These are phyloP conservation scores for Lasiodiplodia gonubiensis DNA, from an alignment of 2,329 filamentous ascomycete species.

Conservation along the genomic window DNA sequence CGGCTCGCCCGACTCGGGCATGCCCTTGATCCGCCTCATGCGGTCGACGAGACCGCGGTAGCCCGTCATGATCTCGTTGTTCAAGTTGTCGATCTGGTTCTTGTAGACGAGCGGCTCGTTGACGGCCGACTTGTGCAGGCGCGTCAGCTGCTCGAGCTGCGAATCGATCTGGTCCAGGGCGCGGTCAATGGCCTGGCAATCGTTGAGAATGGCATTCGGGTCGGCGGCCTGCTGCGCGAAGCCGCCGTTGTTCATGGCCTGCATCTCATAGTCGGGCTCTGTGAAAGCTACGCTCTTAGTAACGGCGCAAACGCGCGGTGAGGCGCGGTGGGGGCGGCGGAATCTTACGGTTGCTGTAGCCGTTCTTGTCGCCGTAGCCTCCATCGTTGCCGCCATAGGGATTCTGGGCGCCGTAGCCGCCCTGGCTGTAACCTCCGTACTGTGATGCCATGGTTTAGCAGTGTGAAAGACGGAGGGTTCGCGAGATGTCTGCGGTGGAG, in stretches of 20 bases:
- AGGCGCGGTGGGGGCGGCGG: slow-evolving; percentile 32
- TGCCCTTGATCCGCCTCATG: slow-evolving; percentile 81
- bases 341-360: slow-evolving; percentile 31
- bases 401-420: slow-evolving; percentile 48
- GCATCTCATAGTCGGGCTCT: slow-evolving; percentile 69
- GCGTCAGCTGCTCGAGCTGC: slow-evolving; percentile 73
- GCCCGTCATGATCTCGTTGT: slow-evolving; percentile 78
- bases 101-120: slow-evolving; percentile 75
- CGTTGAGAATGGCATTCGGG: slow-evolving; percentile 80
- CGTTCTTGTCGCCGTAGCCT: slow-evolving; percentile 50
- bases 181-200: slow-evolving; percentile 79
- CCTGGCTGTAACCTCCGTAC: slow-evolving; percentile 51
- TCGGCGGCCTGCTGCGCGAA: slow-evolving; percentile 46
- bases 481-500: not conserved
- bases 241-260: slow-evolving; percentile 63
- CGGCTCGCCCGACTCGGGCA: slow-evolving; percentile 73
- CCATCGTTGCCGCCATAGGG: slow-evolving; percentile 55
- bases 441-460: slow-evolving; percentile 36
- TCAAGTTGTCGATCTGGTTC: slow-evolving; percentile 73
- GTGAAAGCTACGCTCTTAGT: slow-evolving; percentile 39
- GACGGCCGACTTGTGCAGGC: slow-evolving; percentile 73
- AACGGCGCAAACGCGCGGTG: slow-evolving; percentile 35
- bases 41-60: slow-evolving; percentile 81
- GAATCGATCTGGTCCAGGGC: slow-evolving; percentile 76
- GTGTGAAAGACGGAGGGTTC: not conserved